Conservation (phyloP, 2,329 filamentous ascomycete genomes). For the Neodidymelliopsis sp. region DNA sequence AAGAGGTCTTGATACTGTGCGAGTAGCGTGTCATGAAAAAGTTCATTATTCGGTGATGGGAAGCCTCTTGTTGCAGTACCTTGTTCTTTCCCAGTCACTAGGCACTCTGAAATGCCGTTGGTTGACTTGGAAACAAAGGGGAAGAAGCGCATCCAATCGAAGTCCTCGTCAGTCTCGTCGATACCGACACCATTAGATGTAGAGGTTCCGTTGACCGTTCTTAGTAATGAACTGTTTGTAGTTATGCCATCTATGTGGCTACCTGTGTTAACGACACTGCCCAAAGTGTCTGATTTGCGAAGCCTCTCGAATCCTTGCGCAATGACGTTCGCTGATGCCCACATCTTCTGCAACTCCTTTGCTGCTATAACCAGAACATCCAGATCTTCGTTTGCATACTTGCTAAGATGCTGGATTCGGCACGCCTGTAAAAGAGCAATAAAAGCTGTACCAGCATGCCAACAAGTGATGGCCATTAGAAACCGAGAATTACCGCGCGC, state of each 20-base stretch:
- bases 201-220: not conserved
- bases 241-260: not conserved
- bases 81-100: conserved; percentile 25
- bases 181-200: not conserved
- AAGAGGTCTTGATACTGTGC: conserved; percentile 34
- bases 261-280: not conserved
- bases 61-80: conserved; percentile 30
- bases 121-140: conserved; percentile 31
- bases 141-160: conserved; percentile 36
- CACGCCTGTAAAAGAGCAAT: conserved; percentile 33
- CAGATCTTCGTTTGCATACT: conserved; percentile 28
- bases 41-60: conserved; percentile 31
- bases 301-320: conserved; percentile 29
- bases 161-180: conserved; percentile 15
- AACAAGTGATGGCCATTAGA: conserved; percentile 35
- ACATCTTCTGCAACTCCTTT: conserved; percentile 33
- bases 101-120: conserved; percentile 27
- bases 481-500: conserved; percentile 32
- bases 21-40: conserved; percentile 29
- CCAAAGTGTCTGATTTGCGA: conserved; percentile 14
- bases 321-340: conserved; percentile 34
- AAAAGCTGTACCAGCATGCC: conserved; percentile 33
- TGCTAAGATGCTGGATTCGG: conserved; percentile 26
- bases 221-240: not conserved
- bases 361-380: conserved; percentile 26